Conservation (phyloP, 768 basidiomycete genomes). For the Termitomyces sp. region DNA sequence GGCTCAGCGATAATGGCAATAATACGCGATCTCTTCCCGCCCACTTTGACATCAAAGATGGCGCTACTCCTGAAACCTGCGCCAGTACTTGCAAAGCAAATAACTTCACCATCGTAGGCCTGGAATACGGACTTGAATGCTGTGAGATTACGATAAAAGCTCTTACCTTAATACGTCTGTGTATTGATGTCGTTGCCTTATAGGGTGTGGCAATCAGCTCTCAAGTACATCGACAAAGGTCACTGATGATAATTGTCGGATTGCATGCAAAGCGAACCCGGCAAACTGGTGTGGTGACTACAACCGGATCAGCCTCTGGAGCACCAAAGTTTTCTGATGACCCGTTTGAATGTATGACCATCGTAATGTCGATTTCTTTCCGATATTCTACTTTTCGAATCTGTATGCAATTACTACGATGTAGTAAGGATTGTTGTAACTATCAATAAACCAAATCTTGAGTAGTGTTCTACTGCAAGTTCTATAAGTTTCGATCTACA, state of each 20-base stretch:
- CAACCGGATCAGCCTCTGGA: slow-evolving; percentile 6
- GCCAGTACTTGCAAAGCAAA: slow-evolving; percentile 10
- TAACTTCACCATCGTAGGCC: slow-evolving; percentile 10
- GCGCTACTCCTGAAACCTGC: slow-evolving; percentile 12
- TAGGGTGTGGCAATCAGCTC: slow-evolving; percentile 6
- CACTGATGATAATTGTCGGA: slow-evolving; percentile 8
- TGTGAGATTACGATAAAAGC: background rate
- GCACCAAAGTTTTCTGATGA: slow-evolving; percentile 4
- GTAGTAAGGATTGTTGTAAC: background rate
- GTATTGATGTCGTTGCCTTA: background rate
- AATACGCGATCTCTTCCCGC: slow-evolving; percentile 6
- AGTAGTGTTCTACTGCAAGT: background rate
- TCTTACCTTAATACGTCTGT: background rate
- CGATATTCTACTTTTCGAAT: background rate
- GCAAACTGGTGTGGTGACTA: slow-evolving; percentile 7
- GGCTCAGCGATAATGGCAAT: slow-evolving; percentile 1
- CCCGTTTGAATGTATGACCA: background rate
- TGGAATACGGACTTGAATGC: slow-evolving; percentile 13
- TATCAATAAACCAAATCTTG: background rate
- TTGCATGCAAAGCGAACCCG: slow-evolving; percentile 8
- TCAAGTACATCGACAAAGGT: slow-evolving; percentile 1
- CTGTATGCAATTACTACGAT: background rate
- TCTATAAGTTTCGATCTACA: too few relatives aligned
- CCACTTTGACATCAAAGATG: slow-evolving; percentile 5
- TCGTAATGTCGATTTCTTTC: background rate